Conservation (phyloP, 192 early-diverging fungal genomes). For the Rhizophagus sp. region DNA sequence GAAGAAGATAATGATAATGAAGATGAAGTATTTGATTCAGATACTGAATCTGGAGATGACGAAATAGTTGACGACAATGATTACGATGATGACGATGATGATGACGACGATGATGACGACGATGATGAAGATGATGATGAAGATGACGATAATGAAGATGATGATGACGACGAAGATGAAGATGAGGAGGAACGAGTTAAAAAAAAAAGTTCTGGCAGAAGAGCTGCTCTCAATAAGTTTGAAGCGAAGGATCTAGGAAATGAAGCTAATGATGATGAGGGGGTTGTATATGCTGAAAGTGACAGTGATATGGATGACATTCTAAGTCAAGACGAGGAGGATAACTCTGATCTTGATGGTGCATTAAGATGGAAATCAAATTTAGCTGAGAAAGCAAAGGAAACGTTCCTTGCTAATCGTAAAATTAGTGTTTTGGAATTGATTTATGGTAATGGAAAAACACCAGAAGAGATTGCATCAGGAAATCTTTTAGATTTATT, state of each 20-base stretch:
- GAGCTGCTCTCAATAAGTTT: constrained; percentile 37
- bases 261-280: constrained; percentile 50
- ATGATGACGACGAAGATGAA: constrained; percentile 27
- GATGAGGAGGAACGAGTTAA: constrained; percentile 54
- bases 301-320: constrained; percentile 70
- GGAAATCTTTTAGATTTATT: constrained; percentile 41
- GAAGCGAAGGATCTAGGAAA: constrained; percentile 50
- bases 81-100: constrained; percentile 6
- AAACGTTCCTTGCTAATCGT: constrained; percentile 53
- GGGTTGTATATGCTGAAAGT: constrained; percentile 67
- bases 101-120: constrained; percentile 25
- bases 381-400: constrained; percentile 61
- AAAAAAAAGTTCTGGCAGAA: constrained; percentile 45
- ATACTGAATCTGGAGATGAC: not conserved
- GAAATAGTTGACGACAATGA: not conserved
- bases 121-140: not conserved
- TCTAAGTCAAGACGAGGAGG: constrained; percentile 41
- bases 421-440: constrained; percentile 87
- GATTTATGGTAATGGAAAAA: constrained; percentile 72
- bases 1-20: constrained; percentile 17
- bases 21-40: constrained; percentile 16
- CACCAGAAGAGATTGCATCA: constrained; percentile 49
- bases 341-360: constrained; percentile 48
- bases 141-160: constrained; percentile 24
- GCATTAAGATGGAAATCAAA: constrained; percentile 70